phyloP scores from a whole-genome alignment of 495 filamentous ascomycete genomes.

The Elasticomyces elasticus region DNA sequence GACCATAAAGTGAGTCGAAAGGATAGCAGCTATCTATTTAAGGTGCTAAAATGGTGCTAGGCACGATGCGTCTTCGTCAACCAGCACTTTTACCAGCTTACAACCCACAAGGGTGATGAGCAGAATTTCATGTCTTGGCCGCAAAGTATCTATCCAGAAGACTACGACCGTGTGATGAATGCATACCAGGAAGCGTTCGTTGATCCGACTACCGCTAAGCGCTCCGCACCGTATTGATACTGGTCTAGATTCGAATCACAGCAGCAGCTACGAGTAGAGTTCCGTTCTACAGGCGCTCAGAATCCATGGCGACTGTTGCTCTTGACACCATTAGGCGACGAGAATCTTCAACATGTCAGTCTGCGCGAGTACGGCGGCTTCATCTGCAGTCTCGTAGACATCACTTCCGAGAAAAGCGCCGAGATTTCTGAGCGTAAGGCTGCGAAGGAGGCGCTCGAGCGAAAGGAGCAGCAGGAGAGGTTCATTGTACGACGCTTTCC shows the following conservation, averaged over 20 bases:
- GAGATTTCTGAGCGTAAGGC: constrained; percentile 28
- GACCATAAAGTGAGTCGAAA: constrained; percentile 13
- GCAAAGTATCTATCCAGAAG: constrained; percentile 29
- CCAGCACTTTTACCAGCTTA: constrained; percentile 31
- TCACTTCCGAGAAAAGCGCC: constrained; percentile 30
- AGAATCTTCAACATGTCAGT: constrained; percentile 16
- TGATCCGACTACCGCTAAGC: too few relatives aligned
- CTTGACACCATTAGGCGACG: constrained; percentile 26
- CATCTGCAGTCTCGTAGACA: constrained; percentile 31
- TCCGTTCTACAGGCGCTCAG: constrained; percentile 21
- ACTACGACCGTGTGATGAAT: constrained; percentile 30
- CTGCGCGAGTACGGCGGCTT: constrained; percentile 26
- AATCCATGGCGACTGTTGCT: constrained; percentile 31
- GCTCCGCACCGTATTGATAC: too few relatives aligned
- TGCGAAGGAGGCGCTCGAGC: constrained; percentile 28
- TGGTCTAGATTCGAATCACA: too few relatives aligned
- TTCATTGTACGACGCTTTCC: too few relatives aligned
- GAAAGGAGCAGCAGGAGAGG: constrained; percentile 32
- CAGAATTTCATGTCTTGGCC: constrained; percentile 30
- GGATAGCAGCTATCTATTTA: too few relatives aligned
- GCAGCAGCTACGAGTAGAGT: constrained; percentile 27
- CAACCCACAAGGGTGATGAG: constrained; percentile 23
- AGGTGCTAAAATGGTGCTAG: not conserved
- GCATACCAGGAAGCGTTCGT: constrained; percentile 31
- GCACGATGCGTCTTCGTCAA: constrained; percentile 33